Conservation (phyloP, 2,329 filamentous ascomycete species). For the Claviceps digitariae region DNA sequence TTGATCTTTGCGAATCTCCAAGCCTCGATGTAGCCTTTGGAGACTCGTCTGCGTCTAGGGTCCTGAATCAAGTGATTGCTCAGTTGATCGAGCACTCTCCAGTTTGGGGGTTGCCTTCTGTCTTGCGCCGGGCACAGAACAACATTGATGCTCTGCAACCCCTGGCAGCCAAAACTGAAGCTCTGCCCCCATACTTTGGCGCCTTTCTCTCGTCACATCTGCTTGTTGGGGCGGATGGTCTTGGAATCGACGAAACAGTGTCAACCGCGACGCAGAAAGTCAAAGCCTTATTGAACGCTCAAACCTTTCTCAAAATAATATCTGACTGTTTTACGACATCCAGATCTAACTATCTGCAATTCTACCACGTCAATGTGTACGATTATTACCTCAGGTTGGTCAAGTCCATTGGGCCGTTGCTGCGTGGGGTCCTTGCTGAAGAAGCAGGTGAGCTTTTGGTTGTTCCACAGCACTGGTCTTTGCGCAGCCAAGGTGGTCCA, state of each 20-base stretch:
- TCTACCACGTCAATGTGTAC: constrained; percentile 67
- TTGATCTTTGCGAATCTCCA: constrained; percentile 73
- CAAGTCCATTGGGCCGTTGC: constrained; percentile 59
- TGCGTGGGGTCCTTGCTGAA: constrained; percentile 73
- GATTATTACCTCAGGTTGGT: constrained; percentile 72
- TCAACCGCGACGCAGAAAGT: constrained; percentile 60
- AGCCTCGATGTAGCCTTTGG: constrained; percentile 54
- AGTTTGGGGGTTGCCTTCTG: constrained; percentile 65
- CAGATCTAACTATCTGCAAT: constrained; percentile 49
- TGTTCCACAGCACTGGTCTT: constrained; percentile 56
- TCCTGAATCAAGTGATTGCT: constrained; percentile 61
- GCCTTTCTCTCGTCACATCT: constrained; percentile 42
- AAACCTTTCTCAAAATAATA: constrained; percentile 63
- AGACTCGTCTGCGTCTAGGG: constrained; percentile 51
- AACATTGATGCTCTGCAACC: constrained; percentile 55
- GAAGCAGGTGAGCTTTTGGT: constrained; percentile 61
- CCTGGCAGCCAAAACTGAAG: constrained; percentile 40
- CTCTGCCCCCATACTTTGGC: constrained; percentile 53
- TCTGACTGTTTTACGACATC: constrained; percentile 60
- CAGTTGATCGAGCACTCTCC: constrained; percentile 70
- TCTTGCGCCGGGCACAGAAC: constrained; percentile 60
- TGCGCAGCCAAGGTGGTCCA: constrained; percentile 18
- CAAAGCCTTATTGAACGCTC: constrained; percentile 64
- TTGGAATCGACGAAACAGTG: constrained; percentile 25
- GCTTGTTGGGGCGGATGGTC: constrained; percentile 18